A percentile compares a stretch with the other conserved stretches of the same genome.
Evolutionary conservation across 2,329 filamentous ascomycete species (phyloP).

Genomic region (Exophiala bonariae): DNA sequence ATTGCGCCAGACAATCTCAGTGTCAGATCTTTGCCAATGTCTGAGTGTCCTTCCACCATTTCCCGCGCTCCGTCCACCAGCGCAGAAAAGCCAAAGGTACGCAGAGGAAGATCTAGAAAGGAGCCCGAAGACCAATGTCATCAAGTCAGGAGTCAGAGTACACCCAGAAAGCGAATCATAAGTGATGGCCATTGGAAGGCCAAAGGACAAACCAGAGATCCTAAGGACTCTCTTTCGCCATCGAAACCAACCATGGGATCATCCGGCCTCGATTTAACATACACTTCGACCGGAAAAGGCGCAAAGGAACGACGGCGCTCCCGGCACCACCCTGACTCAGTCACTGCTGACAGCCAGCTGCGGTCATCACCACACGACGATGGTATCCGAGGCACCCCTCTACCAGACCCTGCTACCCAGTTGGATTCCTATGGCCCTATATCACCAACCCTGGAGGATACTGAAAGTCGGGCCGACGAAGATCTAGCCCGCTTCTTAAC

Average conservation of each 20-base stretch:
- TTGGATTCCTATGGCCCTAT: not conserved
- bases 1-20: slow-evolving; percentile 27
- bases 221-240: slow-evolving; percentile 2
- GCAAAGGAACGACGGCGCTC: slow-evolving; percentile 23
- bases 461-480: slow-evolving; percentile 11
- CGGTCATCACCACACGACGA: slow-evolving; percentile 7
- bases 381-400: slow-evolving; percentile 11
- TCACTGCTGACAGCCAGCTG: not conserved
- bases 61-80: slow-evolving; percentile 15
- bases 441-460: not conserved
- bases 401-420: not conserved
- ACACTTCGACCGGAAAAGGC: slow-evolving; percentile 25
- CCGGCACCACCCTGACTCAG: slow-evolving; percentile 2
- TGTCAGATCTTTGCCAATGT: slow-evolving; percentile 23
- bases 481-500: slow-evolving; percentile 11
- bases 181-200: slow-evolving; percentile 84
- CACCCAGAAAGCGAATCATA: slow-evolving; percentile 87
- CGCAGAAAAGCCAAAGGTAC: slow-evolving; percentile 11
- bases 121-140: slow-evolving; percentile 21
- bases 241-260: slow-evolving; percentile 21
- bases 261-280: slow-evolving; percentile 23
- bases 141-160: slow-evolving; percentile 49
- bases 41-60: slow-evolving; percentile 16
- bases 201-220: slow-evolving; percentile 31
- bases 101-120: slow-evolving; percentile 18